Percentiles rank a stretch among this genome's conserved stretches.
These are phyloP conservation scores for Citrus australasica DNA, from an alignment of 345 rosid genomes.

Conservation along the genomic window DNA sequence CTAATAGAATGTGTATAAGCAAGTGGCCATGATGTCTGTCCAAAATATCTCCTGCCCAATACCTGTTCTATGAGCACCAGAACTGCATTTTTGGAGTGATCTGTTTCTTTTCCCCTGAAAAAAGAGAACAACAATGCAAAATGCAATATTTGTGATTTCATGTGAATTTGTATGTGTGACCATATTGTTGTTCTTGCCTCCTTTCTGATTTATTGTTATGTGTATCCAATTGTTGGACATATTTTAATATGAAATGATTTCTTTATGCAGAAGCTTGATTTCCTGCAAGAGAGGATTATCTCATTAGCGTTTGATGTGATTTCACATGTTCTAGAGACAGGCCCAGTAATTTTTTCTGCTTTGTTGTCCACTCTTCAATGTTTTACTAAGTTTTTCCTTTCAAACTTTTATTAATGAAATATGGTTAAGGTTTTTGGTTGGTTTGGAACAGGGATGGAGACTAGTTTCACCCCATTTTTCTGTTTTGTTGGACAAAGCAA, in stretches of 20 bases:
- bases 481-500: conserved; percentile 67
- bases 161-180: not conserved
- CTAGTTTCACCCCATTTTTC: conserved; percentile 83
- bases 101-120: not conserved
- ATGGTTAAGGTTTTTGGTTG: conserved; percentile 7
- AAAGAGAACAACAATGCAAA: not conserved
- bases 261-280: conserved; percentile 62
- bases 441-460: conserved; percentile 76
- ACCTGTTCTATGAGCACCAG: conserved; percentile 10
- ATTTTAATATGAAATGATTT: conserved; percentile 10
- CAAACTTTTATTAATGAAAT: not conserved
- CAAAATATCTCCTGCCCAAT: not conserved
- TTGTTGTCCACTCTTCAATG: conserved; percentile 7
- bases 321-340: conserved; percentile 78
- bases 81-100: not conserved
- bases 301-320: conserved; percentile 76
- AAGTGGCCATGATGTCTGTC: not conserved
- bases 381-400: conserved; percentile 1
- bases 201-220: conserved; percentile 1
- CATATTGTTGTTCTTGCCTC: not conserved
- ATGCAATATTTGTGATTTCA: not conserved
- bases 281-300: conserved; percentile 60
- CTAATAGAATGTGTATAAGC: not conserved
- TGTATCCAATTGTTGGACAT: conserved; percentile 12
- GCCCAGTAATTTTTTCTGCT: conserved; percentile 55